A percentile compares a stretch with the other conserved stretches of the same genome.
Evolutionary conservation across 768 basidiomycete genomes (phyloP).

Genomic region (Tephrocybe rancida): DNA sequence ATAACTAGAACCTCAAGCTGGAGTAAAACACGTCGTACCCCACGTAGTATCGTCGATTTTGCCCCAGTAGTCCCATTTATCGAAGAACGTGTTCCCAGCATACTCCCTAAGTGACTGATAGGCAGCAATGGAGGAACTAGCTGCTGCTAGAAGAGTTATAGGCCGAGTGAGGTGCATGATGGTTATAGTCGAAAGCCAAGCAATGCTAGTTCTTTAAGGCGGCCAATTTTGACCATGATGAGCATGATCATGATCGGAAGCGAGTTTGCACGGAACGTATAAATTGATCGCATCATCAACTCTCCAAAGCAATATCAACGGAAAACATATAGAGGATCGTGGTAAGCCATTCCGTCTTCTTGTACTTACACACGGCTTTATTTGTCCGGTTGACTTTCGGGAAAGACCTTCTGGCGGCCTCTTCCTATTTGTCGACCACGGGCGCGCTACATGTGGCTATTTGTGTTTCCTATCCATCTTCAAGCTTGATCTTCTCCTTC

Average conservation of each 20-base stretch:
- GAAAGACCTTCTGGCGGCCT: no score
- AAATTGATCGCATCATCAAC: no score
- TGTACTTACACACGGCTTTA: no score
- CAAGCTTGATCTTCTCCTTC: no score
- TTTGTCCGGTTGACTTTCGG: no score
- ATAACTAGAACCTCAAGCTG: not conserved
- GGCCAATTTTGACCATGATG: constrained; percentile 11
- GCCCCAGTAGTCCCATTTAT: constrained; percentile 53
- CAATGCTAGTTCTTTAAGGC: not conserved
- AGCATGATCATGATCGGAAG: not conserved
- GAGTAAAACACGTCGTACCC: constrained; percentile 19
- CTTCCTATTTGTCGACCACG: no score
- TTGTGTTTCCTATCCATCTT: no score
- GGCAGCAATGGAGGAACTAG: constrained; percentile 8
- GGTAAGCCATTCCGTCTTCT: no score
- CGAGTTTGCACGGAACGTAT: not conserved
- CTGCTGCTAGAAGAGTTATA: not conserved
- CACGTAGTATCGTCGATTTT: constrained; percentile 45
- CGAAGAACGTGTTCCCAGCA: constrained; percentile 48
- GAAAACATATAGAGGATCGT: no score
- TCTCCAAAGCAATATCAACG: no score
- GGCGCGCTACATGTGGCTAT: no score
- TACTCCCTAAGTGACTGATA: constrained; percentile 46
- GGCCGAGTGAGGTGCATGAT: constrained; percentile 4
- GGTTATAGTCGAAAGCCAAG: not conserved